Base-by-base conservation (phyloP, 2,329 filamentous ascomycete species). In the Aspergillus floridensis region DNA sequence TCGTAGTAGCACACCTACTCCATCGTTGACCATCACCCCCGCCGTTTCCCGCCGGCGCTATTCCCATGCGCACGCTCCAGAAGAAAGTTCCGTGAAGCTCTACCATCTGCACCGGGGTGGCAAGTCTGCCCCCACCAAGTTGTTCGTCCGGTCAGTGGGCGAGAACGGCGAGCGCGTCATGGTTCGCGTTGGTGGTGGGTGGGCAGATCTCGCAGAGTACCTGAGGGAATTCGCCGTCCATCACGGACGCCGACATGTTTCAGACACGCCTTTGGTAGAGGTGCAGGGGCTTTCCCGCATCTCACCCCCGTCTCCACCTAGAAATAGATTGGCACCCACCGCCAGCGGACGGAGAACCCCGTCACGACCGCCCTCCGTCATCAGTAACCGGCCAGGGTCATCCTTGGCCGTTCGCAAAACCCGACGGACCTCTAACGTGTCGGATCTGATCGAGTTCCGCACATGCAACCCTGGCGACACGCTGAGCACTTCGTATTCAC, bases 161-260 rank as follows among this genome's bases (percentile, higher is more conserved):
- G 92, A 96, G 73, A 84, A 87, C 58, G 91, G 91, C 16, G 92
- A 98, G 75, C 87, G 95, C 54, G 92, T 98, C 62, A 98, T 99
- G 95, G 95, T 99, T 7, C 90, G 95, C 38, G 93, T 99, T 12
- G 95, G 95, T 12, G 95, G 95, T 60, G 95, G 95, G n/a, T 99
- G 95, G 95, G 92, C 93, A 14, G 95, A 99, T 74, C 81, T 99
- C 21, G 93, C 90, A 41, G 95, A 98, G 74, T 99, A 97, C 71
- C 82, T 99, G 47, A 89, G 92, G 67, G 92, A 96, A 74, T 99
- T 97, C 69, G 93, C 92, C 7, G 87, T 88, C 60, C 95, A 99
- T 72, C 95, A 99, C 72, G 90, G 91, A 48, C 88, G 91, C n/a
- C 87, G 85, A 49, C 81, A 83, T 31, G 80, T 84, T 21, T 82